Conservation (phyloP, 805 yeast species). For the Scheffersomyces spartinae region DNA sequence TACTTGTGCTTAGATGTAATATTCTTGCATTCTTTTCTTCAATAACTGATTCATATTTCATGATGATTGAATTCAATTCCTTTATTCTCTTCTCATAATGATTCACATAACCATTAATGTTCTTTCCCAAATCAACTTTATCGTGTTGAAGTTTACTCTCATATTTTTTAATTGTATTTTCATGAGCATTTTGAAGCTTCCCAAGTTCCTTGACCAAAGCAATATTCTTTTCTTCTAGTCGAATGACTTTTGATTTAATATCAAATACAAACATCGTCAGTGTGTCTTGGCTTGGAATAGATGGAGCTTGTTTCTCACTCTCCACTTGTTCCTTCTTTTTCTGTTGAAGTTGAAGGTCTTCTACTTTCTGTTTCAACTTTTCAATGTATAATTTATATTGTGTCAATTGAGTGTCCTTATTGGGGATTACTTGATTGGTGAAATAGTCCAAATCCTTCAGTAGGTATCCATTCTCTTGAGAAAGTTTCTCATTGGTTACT, state of each 20-base stretch:
- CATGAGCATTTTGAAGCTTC: constrained; percentile 6
- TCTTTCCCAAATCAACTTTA: constrained; percentile 17
- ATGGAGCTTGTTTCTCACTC: too few species aligned
- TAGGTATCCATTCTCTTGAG: constrained; percentile 7
- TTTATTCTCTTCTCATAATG: constrained; percentile 24
- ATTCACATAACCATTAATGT: constrained; percentile 10
- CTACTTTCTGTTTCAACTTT: constrained; percentile 6
- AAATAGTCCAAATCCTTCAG: constrained; percentile 3
- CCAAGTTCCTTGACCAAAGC: constrained; percentile 6
- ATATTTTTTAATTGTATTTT: constrained; percentile 7
- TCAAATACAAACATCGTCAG: neutral
- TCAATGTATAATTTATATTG: constrained; percentile 2
- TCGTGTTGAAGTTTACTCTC: constrained; percentile 13
- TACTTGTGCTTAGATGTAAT: constrained; percentile 22
- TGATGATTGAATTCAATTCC: constrained; percentile 17
- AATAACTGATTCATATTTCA: constrained; percentile 21
- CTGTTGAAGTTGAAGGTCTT: too few species aligned
- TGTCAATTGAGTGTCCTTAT: too few species aligned
- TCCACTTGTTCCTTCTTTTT: too few species aligned
- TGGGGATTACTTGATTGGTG: too few species aligned
- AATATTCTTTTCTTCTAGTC: constrained; percentile 5
- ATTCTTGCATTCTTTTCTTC: constrained; percentile 26
- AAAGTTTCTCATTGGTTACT: too few species aligned
- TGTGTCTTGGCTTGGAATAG: too few species aligned
- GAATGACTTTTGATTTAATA: constrained; percentile 3